Conservation (phyloP, 352 stramenopile genomes). For the Phytophthora pistaciae region DNA sequence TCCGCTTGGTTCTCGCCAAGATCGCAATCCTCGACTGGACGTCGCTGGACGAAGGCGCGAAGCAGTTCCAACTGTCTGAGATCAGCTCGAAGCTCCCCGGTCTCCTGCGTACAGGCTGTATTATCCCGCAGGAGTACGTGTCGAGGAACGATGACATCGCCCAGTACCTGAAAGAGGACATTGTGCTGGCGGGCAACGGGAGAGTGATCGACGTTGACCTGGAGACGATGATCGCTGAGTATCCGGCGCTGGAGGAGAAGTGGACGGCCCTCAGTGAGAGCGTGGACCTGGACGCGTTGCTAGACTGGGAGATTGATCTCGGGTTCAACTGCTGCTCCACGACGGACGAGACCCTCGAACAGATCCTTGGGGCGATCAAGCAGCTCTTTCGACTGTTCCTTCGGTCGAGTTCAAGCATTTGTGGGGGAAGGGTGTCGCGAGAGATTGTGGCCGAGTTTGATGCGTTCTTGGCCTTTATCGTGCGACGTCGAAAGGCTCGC, state of each 20-base stretch:
- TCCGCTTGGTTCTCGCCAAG: conserved; percentile 78
- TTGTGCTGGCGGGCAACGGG: conserved; percentile 23
- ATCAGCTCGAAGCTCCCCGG: conserved; percentile 52
- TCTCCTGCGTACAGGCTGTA: conserved; percentile 55
- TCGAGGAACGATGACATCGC: conserved; percentile 19
- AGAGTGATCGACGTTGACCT: conserved; percentile 43
- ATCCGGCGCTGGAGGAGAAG: conserved; percentile 42
- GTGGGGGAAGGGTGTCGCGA: conserved; percentile 28
- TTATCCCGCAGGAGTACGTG: conserved; percentile 39
- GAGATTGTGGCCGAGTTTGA: conserved; percentile 60
- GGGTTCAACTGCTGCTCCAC: conserved; percentile 36
- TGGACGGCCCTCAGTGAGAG: conserved; percentile 37
- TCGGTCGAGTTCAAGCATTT: conserved; percentile 7
- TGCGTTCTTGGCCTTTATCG: conserved; percentile 59
- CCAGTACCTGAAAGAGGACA: conserved; percentile 38
- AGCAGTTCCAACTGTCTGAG: conserved; percentile 66
- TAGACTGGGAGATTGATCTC: conserved; percentile 61
- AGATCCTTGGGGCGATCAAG: conserved; percentile 35
- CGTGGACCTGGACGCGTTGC: conserved; percentile 37
- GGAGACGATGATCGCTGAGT: conserved; percentile 34
- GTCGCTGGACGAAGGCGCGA: conserved; percentile 67
- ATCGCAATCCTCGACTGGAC: conserved; percentile 88
- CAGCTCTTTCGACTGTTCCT: conserved; percentile 46
- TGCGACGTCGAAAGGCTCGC: conserved; percentile 63
- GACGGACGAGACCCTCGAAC: conserved; percentile 18